Base-by-base conservation (phyloP, 148 eudicot species). In the Silene latifolia region DNA sequence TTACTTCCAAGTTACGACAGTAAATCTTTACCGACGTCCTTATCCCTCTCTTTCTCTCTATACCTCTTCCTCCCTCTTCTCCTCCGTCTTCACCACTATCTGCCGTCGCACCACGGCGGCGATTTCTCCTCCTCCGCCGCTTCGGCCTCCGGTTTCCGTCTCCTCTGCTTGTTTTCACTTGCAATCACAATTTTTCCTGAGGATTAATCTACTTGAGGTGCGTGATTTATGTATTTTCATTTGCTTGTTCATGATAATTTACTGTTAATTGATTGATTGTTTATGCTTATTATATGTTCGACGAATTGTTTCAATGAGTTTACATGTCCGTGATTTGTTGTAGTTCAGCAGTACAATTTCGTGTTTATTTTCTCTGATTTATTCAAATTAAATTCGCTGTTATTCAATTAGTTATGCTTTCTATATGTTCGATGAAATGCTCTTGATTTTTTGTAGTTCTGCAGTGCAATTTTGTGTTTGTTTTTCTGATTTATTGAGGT, bases 81-180 rank as follows among this genome's bases (percentile, higher is more conserved):
- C 84, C 82, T 85, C 89, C 86, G 91, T 69, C 82, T 58, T 75
- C 76, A 32, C 83, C 85, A 84, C 91, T 86, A 88, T 84, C 73
- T 80, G 79, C 89, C 88, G 84, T 68, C 82, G 75, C 64, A 8
- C 17, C 9, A 14, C 85, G 85, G 81, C 83, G 88, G 81, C 76
- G 83, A 18, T 56, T 46, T 7, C 60, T n/a, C 17, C 63, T 2
- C 25, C 46, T 19, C 39, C 60, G n/a, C n/a, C n/a, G 24, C 21
- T 18, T 24, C 64, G 57, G 2, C 42, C 64, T 67, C 42, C 71
- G 1, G 19, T 74, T 11, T 60, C 32, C 51, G 1, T 65, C 53
- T 3, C 23, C 1, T 25, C 27, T 29, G n/a, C 51, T 42, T 60
- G 15, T 14, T 23, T 63, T 60, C 20, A 19, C 7, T 42, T 29